Conservation (phyloP, 192 early-diverging fungal species). For the Dimargaris cristalligena region DNA sequence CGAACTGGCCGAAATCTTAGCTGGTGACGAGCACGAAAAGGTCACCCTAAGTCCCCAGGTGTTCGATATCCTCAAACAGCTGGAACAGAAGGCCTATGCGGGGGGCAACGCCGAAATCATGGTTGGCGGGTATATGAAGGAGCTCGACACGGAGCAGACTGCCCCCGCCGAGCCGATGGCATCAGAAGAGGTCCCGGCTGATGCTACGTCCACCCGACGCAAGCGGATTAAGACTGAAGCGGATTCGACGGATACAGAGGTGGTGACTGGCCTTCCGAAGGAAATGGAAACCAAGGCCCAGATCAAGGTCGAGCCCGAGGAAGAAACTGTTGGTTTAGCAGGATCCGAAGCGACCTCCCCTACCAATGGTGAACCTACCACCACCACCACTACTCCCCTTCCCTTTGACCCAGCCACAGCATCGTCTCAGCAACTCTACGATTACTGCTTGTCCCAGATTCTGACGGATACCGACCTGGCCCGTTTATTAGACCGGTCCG, state of each 20-base stretch:
- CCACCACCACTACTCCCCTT: no score
- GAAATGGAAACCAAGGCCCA: background rate
- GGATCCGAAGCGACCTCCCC: no score
- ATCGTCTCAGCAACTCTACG: background rate
- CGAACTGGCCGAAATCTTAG: slow-evolving; percentile 59
- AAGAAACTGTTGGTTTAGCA: no score
- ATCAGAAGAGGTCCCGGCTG: background rate
- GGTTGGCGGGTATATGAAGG: background rate
- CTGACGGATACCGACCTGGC: slow-evolving; percentile 26
- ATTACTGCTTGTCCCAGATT: slow-evolving; percentile 15
- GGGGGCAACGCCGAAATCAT: background rate
- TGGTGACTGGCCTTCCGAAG: no score
- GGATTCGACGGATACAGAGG: background rate
- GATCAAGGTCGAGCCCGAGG: background rate
- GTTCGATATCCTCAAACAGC: background rate
- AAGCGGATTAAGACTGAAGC: background rate
- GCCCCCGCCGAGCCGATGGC: background rate
- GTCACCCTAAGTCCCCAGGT: slow-evolving; percentile 16
- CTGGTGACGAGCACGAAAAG: slow-evolving; percentile 50
- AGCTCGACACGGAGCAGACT: background rate
- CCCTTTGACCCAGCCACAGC: background rate
- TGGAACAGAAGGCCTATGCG: slow-evolving; percentile 6
- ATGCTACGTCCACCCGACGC: background rate
- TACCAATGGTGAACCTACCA: no score
- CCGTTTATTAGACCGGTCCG: slow-evolving; percentile 23